Evolutionary conservation across 2,329 filamentous ascomycete species (phyloP), one percentile per base, ranked within the genome.

Genomic region (Xylaria sp.): DNA sequence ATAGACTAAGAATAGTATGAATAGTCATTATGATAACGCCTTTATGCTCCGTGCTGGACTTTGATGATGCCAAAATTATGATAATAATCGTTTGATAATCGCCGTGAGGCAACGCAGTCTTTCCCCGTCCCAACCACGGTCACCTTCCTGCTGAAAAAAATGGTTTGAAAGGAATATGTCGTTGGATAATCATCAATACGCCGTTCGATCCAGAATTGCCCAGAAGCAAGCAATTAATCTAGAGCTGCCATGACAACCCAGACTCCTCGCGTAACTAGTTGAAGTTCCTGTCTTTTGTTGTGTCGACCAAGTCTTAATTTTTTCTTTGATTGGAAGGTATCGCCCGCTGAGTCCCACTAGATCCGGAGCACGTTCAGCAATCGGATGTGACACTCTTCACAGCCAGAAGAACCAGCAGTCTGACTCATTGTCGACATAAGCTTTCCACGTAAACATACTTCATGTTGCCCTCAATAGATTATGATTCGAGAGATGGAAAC

Each of bases 61-160:
- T 31, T 14, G 43, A 51, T 35, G 60, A 60, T 33, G 50, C 59
- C 55, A 70, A 66, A 60, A 67, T 64, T 60, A 67, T 72, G 68
- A 55, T 69, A 68, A 50, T 53, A 7, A 38, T 57, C 57, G 45
- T 64, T 61, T 51, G 42, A 72, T 68, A 60, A 66, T 72, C 72
- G 74, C 75, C 75, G 75, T 66, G 75, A 76, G 75, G 75, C 75
- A 71, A 70, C 68, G 73, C 72, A 74, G 67, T 75, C 72, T 75
- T 75, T 71, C 68, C 67, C 70, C 69, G 60, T 66, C 53, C 66
- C 64, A 56, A 61, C 47, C 59, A 58, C 64, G 42, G 66, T 64
- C 63, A 51, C 35, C 42, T 43, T 43, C 21, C 45, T 40, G 46
- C 52, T 57, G 37, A 31, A 31, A 31, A 9, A 31, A 31, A 31